These are phyloP conservation scores for Tulasnella sp. DNA, from an alignment of 768 basidiomycete genomes.

Conservation along the genomic window DNA sequence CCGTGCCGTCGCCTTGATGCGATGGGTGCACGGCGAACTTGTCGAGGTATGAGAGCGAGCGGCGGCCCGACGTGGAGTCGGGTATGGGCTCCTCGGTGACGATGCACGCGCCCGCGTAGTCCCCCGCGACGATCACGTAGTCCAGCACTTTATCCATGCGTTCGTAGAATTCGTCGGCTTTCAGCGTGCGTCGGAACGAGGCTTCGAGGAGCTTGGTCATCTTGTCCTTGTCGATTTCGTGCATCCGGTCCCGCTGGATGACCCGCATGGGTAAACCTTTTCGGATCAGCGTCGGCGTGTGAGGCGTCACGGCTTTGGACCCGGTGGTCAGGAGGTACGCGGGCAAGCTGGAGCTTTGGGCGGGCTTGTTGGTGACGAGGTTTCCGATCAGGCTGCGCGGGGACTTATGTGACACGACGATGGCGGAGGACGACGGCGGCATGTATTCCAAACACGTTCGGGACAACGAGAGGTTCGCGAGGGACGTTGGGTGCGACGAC, in stretches of 20 bases:
- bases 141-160: slow-evolving; percentile 76
- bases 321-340: slow-evolving; percentile 80
- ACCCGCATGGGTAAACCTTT: slow-evolving; percentile 85
- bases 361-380: slow-evolving; percentile 96
- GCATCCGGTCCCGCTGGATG: slow-evolving; percentile 50
- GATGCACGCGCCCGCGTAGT: slow-evolving; percentile 92
- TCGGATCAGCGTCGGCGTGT: slow-evolving; percentile 90
- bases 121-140: slow-evolving; percentile 89
- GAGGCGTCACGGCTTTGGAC: slow-evolving; percentile 75
- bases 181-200: slow-evolving; percentile 73
- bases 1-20: slow-evolving; percentile 96
- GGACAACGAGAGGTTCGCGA: slow-evolving; percentile 81
- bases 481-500: slow-evolving; percentile 72
- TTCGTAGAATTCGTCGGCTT: slow-evolving; percentile 69
- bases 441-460: slow-evolving; percentile 84
- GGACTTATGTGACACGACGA: slow-evolving; percentile 97
- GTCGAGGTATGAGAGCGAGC: slow-evolving; percentile 85
- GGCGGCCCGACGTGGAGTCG: slow-evolving; percentile 3
- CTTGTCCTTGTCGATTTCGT: slow-evolving; percentile 67
- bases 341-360: slow-evolving; percentile 90
- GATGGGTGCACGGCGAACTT: slow-evolving; percentile 96
- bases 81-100: slow-evolving; percentile 62
- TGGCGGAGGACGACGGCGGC: slow-evolving; percentile 88
- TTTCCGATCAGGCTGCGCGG: slow-evolving; percentile 94
- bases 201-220: slow-evolving; percentile 80